These are phyloP conservation scores for Xerocomellus amylosporus DNA, from an alignment of 768 basidiomycete species.

Conservation along the genomic window DNA sequence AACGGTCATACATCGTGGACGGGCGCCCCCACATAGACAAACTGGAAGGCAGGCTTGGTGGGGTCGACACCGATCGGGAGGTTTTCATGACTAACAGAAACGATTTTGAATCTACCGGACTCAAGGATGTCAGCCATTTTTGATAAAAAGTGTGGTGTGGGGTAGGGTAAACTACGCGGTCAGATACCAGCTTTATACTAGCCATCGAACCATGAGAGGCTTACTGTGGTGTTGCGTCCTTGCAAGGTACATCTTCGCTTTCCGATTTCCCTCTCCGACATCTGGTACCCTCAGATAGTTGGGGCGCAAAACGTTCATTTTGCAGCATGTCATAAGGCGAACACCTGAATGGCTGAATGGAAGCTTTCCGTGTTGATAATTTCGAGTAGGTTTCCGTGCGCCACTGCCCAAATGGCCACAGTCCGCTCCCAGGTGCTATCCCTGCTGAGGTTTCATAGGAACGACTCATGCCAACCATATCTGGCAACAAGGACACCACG, in stretches of 20 bases:
- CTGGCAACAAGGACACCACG: neutral
- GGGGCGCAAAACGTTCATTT: too few relatives aligned
- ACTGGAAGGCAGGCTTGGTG: neutral
- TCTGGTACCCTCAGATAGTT: too few relatives aligned
- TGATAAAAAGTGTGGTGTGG: neutral
- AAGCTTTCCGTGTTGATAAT: too few relatives aligned
- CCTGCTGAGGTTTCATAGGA: neutral
- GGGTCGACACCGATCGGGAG: neutral
- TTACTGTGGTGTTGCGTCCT: neutral
- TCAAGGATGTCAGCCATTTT: neutral
- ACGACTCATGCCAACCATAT: neutral
- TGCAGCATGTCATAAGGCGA: too few relatives aligned
- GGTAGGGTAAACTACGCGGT: neutral
- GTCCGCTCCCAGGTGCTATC: too few relatives aligned
- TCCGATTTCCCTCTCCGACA: too few relatives aligned
- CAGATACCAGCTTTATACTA: neutral
- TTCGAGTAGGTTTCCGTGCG: too few relatives aligned
- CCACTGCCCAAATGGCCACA: too few relatives aligned
- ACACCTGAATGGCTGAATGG: too few relatives aligned
- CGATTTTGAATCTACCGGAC: neutral
- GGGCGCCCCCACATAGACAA: neutral
- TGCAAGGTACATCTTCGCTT: too few relatives aligned
- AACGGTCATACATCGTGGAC: neutral
- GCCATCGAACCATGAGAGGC: neutral
- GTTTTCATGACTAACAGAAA: neutral